These are phyloP conservation scores for Pyricularia pennisetigena DNA, from an alignment of 2,329 filamentous ascomycete species.

Conservation along the genomic window DNA sequence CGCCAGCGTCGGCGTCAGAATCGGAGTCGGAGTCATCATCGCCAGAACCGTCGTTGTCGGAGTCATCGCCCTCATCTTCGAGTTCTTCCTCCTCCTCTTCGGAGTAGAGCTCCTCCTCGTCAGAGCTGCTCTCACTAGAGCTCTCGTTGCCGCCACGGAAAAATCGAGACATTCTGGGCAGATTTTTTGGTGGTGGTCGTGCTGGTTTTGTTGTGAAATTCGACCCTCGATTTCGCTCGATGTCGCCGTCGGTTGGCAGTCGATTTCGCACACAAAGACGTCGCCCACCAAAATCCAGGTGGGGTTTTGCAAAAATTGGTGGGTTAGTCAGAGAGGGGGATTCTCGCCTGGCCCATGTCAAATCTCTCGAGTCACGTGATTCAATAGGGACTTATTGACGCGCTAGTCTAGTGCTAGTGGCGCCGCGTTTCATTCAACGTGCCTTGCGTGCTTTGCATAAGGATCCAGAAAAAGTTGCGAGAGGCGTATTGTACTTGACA, in stretches of 20 bases:
- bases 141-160: slow-evolving; percentile 89
- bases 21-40: slow-evolving; percentile 42
- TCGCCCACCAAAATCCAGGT: background rate
- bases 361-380: background rate
- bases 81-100: slow-evolving; percentile 54
- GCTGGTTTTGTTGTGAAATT: background rate
- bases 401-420: background rate
- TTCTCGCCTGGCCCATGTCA: background rate
- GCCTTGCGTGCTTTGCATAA: background rate
- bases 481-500: background rate
- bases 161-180: slow-evolving; percentile 79
- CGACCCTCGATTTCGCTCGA: background rate
- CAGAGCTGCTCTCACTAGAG: slow-evolving; percentile 90
- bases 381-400: background rate
- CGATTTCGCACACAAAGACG: background rate
- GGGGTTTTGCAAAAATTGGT: slow-evolving; percentile 2
- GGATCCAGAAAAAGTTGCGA: background rate
- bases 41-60: slow-evolving; percentile 32
- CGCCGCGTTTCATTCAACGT: background rate
- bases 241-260: background rate
- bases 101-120: slow-evolving; percentile 92
- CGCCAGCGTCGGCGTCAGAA: slow-evolving; percentile 54
- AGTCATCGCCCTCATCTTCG: slow-evolving; percentile 40
- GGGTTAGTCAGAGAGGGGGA: slow-evolving; percentile 1
- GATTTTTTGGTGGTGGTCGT: background rate